phyloP scores from a whole-genome alignment of 345 rosid genomes.

The Moringa oleifera region DNA sequence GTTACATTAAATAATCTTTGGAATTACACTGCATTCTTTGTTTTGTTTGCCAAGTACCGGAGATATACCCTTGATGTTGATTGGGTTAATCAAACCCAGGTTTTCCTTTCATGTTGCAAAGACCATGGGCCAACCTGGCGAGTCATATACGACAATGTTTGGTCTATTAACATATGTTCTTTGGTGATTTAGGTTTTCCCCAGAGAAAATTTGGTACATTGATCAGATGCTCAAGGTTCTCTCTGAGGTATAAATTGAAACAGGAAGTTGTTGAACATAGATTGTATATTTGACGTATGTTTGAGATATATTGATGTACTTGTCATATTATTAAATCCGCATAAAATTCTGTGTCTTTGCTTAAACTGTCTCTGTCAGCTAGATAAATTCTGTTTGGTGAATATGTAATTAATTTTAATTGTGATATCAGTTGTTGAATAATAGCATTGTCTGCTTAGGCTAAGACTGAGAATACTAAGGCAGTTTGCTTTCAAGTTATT shows the following conservation, averaged over 20 bases:
- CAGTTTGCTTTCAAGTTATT: no score
- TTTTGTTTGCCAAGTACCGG: no score
- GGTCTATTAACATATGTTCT: slow-evolving; percentile 20
- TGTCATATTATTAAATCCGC: neutral
- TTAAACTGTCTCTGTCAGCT: neutral
- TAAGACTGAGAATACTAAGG: no score
- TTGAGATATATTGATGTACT: neutral
- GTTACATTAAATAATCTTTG: no score
- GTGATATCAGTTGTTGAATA: no score
- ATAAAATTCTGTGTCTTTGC: neutral
- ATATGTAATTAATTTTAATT: no score
- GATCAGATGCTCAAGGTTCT: slow-evolving; percentile 99
- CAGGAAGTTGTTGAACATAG: neutral
- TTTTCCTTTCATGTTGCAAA: no score
- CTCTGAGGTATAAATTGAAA: slow-evolving; percentile 60
- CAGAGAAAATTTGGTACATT: slow-evolving; percentile 94
- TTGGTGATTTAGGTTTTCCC: slow-evolving; percentile 72
- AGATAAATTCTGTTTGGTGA: neutral
- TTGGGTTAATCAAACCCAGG: no score
- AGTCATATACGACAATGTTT: neutral
- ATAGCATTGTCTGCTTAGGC: no score
- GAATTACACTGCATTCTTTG: no score
- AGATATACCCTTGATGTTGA: no score
- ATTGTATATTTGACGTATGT: neutral
- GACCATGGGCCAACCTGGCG: no score